Base-by-base conservation (phyloP, 805 yeast genomes). In the Debaryomyces maramus region DNA sequence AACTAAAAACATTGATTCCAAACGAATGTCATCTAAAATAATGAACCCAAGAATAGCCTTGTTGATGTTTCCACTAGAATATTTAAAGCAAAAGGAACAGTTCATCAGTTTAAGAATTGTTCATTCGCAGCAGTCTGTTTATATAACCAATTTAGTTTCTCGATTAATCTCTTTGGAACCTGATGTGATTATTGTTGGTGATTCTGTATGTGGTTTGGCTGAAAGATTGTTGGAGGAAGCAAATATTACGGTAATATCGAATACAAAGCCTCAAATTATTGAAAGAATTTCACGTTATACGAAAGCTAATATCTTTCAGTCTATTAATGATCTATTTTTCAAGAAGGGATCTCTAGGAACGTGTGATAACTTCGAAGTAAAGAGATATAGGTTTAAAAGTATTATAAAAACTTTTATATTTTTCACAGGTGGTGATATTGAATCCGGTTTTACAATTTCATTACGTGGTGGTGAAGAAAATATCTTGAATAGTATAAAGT, bases 31-130 rank as follows among this genome's bases (percentile, higher is more conserved):
- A 0, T 60, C 78, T 5, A 55, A 58, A 17, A 70, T 95, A 6
- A 52, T 56, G 0, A 72, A 77, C 36, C 98, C 99, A 0, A 76
- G 81, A 39, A 85, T 93, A 28, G 80, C 91, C 43, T 69, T 95
- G 13, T 73, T 93, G 5, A 83, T 89, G 72, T 93, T 93, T 53
- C 97, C 97, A 0, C 65, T 93, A 18, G 98, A 90, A 55, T 93
- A 88, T 50, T 70, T 81, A 43, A 80, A 83, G 44, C 81, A 79
- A 29, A 88, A 84, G 39, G 88, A 85, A 48, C 87, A 81, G 45
- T 84, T 88, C 43, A 80, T 88, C 60, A 85, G 95, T 54, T 67
- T 90, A 40, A 85, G 88, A 42, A 85, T 95, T 1, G 83, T 91
- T 1, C 70, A 88, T 36, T 85, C 91, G 0, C 98, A 93, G 56